Percentiles rank a stretch among this genome's conserved stretches.
Evolutionary conservation across 2,329 filamentous ascomycete species (phyloP).

Genomic region (Shiraia sp.): DNA sequence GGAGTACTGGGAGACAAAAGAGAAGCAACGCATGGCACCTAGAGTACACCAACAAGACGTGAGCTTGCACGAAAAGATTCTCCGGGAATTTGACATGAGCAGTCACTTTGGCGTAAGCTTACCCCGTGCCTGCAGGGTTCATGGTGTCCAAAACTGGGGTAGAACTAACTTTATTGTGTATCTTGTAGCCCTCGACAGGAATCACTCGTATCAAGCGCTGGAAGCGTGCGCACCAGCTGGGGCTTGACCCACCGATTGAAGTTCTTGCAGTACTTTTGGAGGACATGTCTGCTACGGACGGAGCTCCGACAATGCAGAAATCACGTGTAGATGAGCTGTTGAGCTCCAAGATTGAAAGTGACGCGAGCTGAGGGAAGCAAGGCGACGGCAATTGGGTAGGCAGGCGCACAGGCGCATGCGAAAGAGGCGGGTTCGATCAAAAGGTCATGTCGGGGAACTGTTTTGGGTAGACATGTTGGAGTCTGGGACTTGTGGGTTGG

Average conservation of each 20-base stretch:
- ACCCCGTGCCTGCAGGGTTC: not conserved
- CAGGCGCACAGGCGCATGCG: not conserved
- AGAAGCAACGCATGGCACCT: constrained; percentile 67
- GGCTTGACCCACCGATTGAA: constrained; percentile 85
- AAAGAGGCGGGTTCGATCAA: not conserved
- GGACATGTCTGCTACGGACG: constrained; percentile 60
- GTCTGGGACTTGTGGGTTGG: constrained; percentile 15
- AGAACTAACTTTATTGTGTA: no score
- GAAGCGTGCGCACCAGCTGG: constrained; percentile 81
- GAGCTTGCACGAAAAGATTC: constrained; percentile 76
- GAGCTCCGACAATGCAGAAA: constrained; percentile 59
- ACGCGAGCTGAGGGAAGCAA: constrained; percentile 19
- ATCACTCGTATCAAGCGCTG: constrained; percentile 81
- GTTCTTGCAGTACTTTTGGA: constrained; percentile 82
- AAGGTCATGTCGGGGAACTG: no score
- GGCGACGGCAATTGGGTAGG: not conserved
- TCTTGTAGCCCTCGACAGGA: constrained; percentile 85
- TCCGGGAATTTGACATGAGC: constrained; percentile 90
- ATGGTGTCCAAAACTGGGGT: no score
- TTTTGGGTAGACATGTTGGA: constrained; percentile 8
- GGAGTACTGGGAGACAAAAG: constrained; percentile 76
- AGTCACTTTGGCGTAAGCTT: constrained; percentile 82
- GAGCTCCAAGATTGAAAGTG: constrained; percentile 51
- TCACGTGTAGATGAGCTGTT: constrained; percentile 75
- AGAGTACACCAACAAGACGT: constrained; percentile 79